Evolutionary conservation across 78 protist genomes (phyloP).

Genomic region (Trichosphaerium sp.): DNA sequence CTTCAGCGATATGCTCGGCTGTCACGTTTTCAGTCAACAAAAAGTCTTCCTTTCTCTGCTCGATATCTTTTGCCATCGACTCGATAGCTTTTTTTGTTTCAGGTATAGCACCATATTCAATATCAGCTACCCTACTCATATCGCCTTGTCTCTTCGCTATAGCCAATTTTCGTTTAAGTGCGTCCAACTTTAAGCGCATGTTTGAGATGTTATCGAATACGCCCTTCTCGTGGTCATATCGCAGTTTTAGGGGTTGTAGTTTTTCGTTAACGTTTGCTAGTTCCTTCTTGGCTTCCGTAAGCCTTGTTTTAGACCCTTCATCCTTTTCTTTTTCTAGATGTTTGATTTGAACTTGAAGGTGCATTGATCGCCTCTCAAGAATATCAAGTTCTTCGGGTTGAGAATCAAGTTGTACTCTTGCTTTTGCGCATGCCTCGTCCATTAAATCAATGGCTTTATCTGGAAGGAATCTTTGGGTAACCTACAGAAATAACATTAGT

Average conservation of each 20-base stretch:
- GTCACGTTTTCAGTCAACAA: conserved; percentile 54
- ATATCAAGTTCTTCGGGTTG: conserved; percentile 87
- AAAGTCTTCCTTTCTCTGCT: conserved; percentile 3
- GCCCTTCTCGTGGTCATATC: conserved; percentile 66
- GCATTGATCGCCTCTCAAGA: conserved; percentile 72
- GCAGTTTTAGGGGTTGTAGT: conserved; percentile 60
- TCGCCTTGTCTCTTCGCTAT: conserved; percentile 78
- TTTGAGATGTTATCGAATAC: conserved; percentile 57
- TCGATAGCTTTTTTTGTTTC: conserved; percentile 54
- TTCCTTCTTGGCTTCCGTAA: conserved; percentile 38
- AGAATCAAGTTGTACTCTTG: conserved; percentile 85
- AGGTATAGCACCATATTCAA: conserved; percentile 79
- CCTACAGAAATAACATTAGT: not conserved
- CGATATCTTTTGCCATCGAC: conserved; percentile 16
- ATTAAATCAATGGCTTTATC: conserved; percentile 98
- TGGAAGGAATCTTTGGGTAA: conserved; percentile 90
- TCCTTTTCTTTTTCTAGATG: conserved; percentile 78
- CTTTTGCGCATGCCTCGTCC: conserved; percentile 92
- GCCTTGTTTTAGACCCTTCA: conserved; percentile 48
- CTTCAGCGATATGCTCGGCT: conserved; percentile 37
- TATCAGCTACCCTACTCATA: conserved; percentile 73
- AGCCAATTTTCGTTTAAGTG: conserved; percentile 38
- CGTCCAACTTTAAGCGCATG: conserved; percentile 60
- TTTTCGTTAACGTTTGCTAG: conserved; percentile 47
- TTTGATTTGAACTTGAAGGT: conserved; percentile 80